Percentiles rank a stretch among this genome's conserved stretches.
phyloP scores from a whole-genome alignment of 768 basidiomycete species.

The Udeniomyces megalosporus region DNA sequence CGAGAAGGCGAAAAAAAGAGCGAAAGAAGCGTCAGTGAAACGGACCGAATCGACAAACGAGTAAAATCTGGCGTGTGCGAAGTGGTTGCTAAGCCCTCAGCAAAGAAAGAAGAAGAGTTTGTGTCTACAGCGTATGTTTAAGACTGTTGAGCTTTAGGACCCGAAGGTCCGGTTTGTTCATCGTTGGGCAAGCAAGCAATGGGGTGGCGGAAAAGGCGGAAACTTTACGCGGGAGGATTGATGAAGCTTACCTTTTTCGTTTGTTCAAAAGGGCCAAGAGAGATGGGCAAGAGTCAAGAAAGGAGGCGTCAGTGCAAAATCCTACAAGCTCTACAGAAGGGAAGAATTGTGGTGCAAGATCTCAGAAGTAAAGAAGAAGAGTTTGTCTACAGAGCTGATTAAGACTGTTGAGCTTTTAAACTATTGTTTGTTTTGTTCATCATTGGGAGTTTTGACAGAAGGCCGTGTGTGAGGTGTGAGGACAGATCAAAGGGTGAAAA shows the following conservation, averaged over 20 bases:
- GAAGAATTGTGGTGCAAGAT: background rate
- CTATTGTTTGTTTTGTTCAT: constrained; percentile 24
- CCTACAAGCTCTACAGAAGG: background rate
- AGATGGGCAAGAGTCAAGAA: background rate
- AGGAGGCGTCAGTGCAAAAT: background rate
- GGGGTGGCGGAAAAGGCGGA: background rate
- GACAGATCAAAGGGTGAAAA: background rate
- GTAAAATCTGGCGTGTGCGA: too few species aligned
- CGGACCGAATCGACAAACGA: background rate
- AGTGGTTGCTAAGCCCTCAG: background rate
- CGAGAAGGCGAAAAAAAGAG: background rate
- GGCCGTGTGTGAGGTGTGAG: too few species aligned
- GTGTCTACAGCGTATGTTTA: constrained; percentile 25
- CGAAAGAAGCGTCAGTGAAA: too few species aligned
- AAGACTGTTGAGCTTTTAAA: constrained; percentile 33
- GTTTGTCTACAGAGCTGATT: constrained; percentile 23
- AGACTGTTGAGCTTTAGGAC: constrained; percentile 32
- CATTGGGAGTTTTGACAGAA: too few species aligned
- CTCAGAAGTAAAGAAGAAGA: constrained; percentile 15
- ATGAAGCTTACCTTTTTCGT: background rate
- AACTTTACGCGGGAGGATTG: too few species aligned
- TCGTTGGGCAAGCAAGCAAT: constrained; percentile 15
- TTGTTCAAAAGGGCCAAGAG: background rate
- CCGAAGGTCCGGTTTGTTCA: constrained; percentile 26
- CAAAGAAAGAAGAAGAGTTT: background rate